Evolutionary conservation across 169 alveolate genomes (phyloP).

Genomic region (Miamiensis avidus): DNA sequence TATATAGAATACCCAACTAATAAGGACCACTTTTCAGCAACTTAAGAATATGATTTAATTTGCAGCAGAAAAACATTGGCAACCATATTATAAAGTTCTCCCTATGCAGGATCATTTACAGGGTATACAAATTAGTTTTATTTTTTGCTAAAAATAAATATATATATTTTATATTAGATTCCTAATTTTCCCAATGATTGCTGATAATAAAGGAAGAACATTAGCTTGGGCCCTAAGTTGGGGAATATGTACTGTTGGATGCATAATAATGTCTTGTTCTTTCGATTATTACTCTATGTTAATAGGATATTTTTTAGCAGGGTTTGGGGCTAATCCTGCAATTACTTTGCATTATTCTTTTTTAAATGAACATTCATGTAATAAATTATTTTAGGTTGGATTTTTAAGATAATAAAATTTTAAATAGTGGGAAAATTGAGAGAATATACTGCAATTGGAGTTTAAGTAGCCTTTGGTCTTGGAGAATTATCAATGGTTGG

Average conservation of each 20-base stretch:
- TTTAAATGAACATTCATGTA: conserved; percentile 46
- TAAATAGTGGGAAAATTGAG: conserved; percentile 36
- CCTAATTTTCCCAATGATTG: conserved; percentile 36
- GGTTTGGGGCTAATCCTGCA: conserved; percentile 46
- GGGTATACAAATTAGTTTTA: background rate
- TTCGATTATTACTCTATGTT: conserved; percentile 10
- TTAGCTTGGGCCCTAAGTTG: conserved; percentile 22
- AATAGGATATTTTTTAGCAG: conserved; percentile 28
- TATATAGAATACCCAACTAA: background rate
- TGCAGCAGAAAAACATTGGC: conserved; percentile 7
- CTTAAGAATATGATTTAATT: conserved; percentile 7
- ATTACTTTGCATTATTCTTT: conserved; percentile 48
- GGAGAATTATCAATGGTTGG: conserved; percentile 33
- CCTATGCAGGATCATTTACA: conserved; percentile 30
- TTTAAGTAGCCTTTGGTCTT: conserved; percentile 33
- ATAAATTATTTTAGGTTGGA: background rate
- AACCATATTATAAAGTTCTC: conserved; percentile 12
- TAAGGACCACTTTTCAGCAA: conserved; percentile 1
- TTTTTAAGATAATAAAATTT: background rate
- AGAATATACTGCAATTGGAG: conserved; percentile 35
- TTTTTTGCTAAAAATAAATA: too few relatives aligned
- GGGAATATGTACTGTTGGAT: conserved; percentile 26
- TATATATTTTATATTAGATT: background rate
- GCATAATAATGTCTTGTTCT: conserved; percentile 2
- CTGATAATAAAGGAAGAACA: conserved; percentile 49